Evolutionary conservation across 306 rosid genomes (phyloP), one percentile per base, ranked within the genome.

Genomic region (Purshia tridentata): DNA sequence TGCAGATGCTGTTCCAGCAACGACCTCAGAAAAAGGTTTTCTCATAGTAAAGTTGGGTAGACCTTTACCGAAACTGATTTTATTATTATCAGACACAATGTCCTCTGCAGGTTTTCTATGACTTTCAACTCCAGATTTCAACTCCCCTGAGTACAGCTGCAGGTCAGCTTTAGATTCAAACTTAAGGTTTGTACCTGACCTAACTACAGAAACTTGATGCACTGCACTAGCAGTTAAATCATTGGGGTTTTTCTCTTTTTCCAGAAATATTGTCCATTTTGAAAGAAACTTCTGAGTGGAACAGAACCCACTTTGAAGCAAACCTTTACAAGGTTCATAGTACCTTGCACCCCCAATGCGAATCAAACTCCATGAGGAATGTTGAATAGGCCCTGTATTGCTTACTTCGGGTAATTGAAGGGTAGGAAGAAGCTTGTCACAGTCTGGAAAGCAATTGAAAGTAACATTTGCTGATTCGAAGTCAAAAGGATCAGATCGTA

Each of bases 11-110:
- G 91, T 87, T 83, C 98, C 97, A 60, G 96, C 96, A 64, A 93
- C 98, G 9, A 93, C 98, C 85, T 89, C 98, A 78, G 98, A 91
- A 84, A 93, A 93, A 77, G 98, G 93, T 77, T 93, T 93, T 75
- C 86, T 87, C 88, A 93, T 82, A 57, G 86, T 83, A 82, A 85
- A 87, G 76, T 76, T 82, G 62, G 98, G 96, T 73, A 89, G 83
- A 76, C 90, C 90, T 71, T 75, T 85, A 65, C 97, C 92, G 11
- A 86, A 87, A 76, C 86, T 86, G 69, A 87, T 82, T 73, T 76
- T 86, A 72, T 84, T 85, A 76, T 86, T 82, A 72, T 86, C 93
- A 65, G 64, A 63, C 61, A 82, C 80, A 15, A n/a, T 58, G 57
- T 54, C 69, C 56, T 87, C 88, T 47, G 88, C 77, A 50, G 83